Conservation (phyloP, 768 basidiomycete genomes). For the Strobilomyces dryophilus region DNA sequence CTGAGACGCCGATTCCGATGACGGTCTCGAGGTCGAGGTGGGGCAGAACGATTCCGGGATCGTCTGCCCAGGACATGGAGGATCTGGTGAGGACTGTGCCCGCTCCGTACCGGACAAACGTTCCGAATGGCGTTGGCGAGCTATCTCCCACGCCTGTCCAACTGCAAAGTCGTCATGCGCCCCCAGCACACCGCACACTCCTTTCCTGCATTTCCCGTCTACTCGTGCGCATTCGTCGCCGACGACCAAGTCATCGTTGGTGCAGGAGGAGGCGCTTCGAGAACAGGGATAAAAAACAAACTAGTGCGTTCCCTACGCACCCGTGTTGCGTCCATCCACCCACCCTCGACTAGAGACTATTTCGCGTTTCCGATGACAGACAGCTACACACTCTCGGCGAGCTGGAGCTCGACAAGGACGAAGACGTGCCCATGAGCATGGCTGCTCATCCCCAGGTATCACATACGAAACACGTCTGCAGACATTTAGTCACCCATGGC, state of each 20-base stretch:
- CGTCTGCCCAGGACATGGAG: constrained; percentile 15
- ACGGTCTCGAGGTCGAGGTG: constrained; percentile 50
- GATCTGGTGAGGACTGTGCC: background rate
- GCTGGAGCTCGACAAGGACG: constrained; percentile 69
- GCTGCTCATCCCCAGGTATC: constrained; percentile 59
- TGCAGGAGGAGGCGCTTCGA: constrained; percentile 84
- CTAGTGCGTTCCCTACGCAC: constrained; percentile 43
- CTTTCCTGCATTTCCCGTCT: constrained; percentile 84
- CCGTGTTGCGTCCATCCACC: constrained; percentile 2
- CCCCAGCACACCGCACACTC: constrained; percentile 73
- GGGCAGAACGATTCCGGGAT: constrained; percentile 43
- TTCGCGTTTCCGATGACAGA: constrained; percentile 52
- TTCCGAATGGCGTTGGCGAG: background rate
- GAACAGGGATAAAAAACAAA: constrained; percentile 92
- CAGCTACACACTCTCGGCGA: constrained; percentile 58
- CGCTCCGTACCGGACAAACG: background rate
- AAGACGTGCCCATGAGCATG: constrained; percentile 98
- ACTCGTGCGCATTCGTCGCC: constrained; percentile 76
- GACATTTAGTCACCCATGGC: background rate
- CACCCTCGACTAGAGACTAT: constrained; percentile 52
- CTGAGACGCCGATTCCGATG: constrained; percentile 80
- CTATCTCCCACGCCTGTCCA: background rate
- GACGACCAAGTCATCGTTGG: constrained; percentile 74
- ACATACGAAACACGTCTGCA: background rate
- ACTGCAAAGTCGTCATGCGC: constrained; percentile 49